Percentiles rank a stretch among this genome's conserved stretches.
These are phyloP conservation scores for Pyrus pyrifolia DNA, from an alignment of 306 rosid genomes.

Conservation along the genomic window DNA sequence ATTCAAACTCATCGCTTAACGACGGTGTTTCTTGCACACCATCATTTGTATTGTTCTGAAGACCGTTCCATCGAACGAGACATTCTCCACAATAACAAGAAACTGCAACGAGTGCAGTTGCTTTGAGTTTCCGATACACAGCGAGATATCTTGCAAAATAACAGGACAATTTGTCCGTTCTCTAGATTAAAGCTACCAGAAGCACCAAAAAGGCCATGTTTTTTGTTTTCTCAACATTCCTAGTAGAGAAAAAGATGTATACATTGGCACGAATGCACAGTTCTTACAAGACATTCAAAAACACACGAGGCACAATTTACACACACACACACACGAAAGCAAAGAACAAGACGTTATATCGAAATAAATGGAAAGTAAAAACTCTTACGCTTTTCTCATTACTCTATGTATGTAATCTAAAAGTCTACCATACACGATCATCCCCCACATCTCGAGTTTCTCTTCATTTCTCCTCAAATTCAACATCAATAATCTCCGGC, in stretches of 20 bases:
- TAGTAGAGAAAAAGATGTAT: not conserved
- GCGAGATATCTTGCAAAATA: not conserved
- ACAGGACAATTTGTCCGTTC: not conserved
- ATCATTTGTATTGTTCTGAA: not conserved
- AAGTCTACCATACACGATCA: not conserved
- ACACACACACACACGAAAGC: conserved; percentile 3
- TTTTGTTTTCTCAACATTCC: not conserved
- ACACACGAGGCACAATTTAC: not conserved
- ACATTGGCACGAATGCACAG: not conserved
- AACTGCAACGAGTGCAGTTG: not conserved
- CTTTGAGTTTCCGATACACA: not conserved
- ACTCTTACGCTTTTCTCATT: not conserved
- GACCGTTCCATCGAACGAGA: not conserved
- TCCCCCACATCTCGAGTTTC: not conserved
- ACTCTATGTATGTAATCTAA: conserved; percentile 1
- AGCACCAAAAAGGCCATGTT: not conserved
- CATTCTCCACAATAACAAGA: not conserved
- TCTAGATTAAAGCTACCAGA: not conserved
- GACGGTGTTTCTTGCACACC: not conserved
- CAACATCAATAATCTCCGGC: conserved; percentile 80
- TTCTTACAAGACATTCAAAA: not conserved
- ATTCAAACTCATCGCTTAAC: not conserved
- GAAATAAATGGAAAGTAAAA: not conserved
- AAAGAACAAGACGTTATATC: not conserved
- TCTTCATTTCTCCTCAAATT: conserved; percentile 88